phyloP scores from a whole-genome alignment of 2,329 filamentous ascomycete species.

The Ceratocystis lukuohia region DNA sequence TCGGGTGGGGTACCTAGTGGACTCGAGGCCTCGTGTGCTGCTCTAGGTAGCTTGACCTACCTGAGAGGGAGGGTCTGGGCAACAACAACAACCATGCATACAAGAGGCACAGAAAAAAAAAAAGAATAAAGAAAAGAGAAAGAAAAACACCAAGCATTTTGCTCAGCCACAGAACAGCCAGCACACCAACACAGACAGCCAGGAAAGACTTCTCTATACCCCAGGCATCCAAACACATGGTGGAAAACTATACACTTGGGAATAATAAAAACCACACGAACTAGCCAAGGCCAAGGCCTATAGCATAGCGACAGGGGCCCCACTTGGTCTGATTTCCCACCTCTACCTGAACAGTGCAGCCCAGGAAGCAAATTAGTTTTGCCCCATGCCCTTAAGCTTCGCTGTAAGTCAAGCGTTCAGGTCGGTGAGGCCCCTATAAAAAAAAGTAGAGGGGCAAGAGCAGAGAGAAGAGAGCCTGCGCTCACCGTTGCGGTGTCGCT shows the following conservation, averaged over 20 bases:
- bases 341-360: slow-evolving; percentile 4
- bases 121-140: no score
- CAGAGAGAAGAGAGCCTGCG: background rate
- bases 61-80: no score
- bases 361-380: background rate
- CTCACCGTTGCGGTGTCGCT: background rate
- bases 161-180: no score
- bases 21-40: no score
- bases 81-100: no score
- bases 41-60: no score
- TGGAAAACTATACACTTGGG: background rate
- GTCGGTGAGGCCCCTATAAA: slow-evolving; percentile 4
- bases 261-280: background rate
- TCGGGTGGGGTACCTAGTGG: no score
- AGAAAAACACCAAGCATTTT: no score
- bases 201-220: background rate
- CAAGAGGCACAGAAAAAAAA: no score
- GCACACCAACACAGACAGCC: background rate
- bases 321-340: background rate
- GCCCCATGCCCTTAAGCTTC: no score
- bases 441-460: background rate
- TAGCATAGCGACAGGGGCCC: background rate
- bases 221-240: background rate
- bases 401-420: no score
- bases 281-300: background rate